Evolutionary conservation across 306 rosid genomes (phyloP).

Genomic region (Rosa rugosa): DNA sequence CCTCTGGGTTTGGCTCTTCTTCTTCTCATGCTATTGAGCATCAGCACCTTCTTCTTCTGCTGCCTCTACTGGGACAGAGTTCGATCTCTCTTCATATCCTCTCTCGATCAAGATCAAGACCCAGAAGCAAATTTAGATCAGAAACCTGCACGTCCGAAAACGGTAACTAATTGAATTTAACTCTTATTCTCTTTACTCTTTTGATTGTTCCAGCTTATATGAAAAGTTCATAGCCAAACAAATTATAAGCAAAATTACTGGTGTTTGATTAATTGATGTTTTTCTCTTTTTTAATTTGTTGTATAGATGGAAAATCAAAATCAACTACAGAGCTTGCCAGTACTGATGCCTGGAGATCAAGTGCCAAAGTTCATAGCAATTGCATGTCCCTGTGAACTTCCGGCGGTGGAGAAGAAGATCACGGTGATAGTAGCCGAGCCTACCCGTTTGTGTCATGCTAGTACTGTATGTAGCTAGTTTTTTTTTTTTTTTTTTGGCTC

Average conservation of each 20-base stretch:
- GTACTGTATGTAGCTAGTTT: background rate
- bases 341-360: conserved; percentile 80
- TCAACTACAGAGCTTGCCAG: conserved; percentile 42
- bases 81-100: conserved; percentile 32
- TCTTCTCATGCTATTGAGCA: conserved; percentile 34
- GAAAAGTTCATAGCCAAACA: background rate
- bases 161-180: conserved; percentile 28
- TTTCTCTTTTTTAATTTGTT: background rate
- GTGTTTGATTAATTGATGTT: background rate
- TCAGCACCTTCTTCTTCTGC: conserved; percentile 51
- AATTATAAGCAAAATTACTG: too few species aligned
- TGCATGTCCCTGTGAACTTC: conserved; percentile 60
- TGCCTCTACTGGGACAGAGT: conserved; percentile 61
- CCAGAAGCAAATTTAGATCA: conserved; percentile 19
- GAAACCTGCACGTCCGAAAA: conserved; percentile 35
- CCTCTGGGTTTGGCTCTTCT: conserved; percentile 69
- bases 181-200: background rate
- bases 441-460: background rate
- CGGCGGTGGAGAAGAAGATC: conserved; percentile 38
- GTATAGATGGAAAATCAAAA: conserved; percentile 39
- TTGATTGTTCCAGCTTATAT: background rate
- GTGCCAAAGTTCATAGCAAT: conserved; percentile 71
- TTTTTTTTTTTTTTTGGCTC: background rate
- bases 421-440: conserved; percentile 35
- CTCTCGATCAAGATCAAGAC: background rate